Percentiles rank a stretch among this genome's conserved stretches.
Conservation (phyloP, 2,329 filamentous ascomycete genomes). For the Lecanicillium sp. region DNA sequence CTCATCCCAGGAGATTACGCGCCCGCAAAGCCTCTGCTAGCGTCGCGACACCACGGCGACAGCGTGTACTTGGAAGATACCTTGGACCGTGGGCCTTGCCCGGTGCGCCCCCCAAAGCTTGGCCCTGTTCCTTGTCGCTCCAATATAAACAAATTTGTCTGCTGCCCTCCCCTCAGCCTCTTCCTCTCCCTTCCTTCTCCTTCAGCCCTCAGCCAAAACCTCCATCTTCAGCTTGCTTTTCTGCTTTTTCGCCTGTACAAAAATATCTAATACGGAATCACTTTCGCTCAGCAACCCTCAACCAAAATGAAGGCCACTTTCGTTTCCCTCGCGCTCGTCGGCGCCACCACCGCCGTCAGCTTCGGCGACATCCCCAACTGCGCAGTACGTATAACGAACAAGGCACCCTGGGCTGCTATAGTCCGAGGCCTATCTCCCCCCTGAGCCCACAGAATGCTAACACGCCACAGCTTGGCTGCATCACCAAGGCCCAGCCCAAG, state of each 20-base stretch:
- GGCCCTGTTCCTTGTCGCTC: not conserved
- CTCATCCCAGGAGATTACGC: constrained; percentile 3
- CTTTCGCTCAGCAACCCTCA: not conserved
- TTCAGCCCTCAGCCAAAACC: not conserved
- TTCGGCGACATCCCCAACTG: not conserved
- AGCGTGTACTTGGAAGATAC: not conserved
- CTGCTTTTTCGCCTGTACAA: not conserved
- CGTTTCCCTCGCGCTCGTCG: not conserved
- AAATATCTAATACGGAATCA: not conserved
- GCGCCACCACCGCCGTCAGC: not conserved
- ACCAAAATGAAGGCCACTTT: not conserved
- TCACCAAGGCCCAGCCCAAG: not conserved
- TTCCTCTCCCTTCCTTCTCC: not conserved
- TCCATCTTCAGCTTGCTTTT: too few species aligned
- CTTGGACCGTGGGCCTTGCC: too few species aligned
- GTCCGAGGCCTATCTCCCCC: not conserved
- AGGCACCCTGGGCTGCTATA: not conserved
- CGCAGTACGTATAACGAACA: not conserved
- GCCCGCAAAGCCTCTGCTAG: not conserved
- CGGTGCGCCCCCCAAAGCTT: not conserved
- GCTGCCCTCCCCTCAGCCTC: not conserved
- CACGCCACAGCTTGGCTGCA: constrained; percentile 9
- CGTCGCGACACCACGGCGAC: not conserved
- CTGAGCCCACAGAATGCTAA: too few species aligned
- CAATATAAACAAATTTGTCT: constrained; percentile 1